Percentiles rank a stretch among this genome's conserved stretches.
Evolutionary conservation across 306 rosid species (phyloP).

Genomic region (Albizia julibrissin): DNA sequence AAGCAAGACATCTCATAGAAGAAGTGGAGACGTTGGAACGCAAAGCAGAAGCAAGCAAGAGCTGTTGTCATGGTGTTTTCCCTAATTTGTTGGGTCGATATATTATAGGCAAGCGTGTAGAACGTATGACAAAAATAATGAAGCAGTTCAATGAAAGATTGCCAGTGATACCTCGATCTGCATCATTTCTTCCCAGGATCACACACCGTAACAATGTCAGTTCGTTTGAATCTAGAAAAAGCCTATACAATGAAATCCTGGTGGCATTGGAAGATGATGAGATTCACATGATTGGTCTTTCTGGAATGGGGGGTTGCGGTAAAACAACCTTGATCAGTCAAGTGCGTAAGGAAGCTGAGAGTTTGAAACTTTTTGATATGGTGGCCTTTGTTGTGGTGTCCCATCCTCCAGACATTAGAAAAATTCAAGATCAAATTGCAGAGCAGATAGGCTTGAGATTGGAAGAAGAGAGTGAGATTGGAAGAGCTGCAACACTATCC

Average conservation of each 20-base stretch:
- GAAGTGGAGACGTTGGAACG: neutral
- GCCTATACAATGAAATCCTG: neutral
- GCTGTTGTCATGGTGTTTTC: neutral
- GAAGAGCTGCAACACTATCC: neutral
- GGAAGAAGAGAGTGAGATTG: accelerated
- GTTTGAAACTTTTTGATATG: neutral
- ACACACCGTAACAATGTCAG: no score
- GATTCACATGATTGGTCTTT: neutral
- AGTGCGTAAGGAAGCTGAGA: neutral
- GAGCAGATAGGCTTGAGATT: accelerated
- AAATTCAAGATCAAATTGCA: neutral
- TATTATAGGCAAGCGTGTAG: neutral
- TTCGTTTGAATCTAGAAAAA: neutral
- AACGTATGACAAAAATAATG: neutral
- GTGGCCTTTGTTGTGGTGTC: neutral
- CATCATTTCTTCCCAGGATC: neutral
- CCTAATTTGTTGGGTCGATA: neutral
- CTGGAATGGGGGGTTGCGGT: neutral
- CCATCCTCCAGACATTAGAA: accelerated
- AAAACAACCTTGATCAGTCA: neutral
- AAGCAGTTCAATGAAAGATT: neutral
- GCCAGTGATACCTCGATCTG: no score
- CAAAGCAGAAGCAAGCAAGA: neutral
- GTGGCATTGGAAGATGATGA: neutral
- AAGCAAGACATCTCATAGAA: neutral